A percentile compares a stretch with the other conserved stretches of the same genome.
phyloP scores from a whole-genome alignment of 306 rosid genomes.

The Gleditsia sinensis region DNA sequence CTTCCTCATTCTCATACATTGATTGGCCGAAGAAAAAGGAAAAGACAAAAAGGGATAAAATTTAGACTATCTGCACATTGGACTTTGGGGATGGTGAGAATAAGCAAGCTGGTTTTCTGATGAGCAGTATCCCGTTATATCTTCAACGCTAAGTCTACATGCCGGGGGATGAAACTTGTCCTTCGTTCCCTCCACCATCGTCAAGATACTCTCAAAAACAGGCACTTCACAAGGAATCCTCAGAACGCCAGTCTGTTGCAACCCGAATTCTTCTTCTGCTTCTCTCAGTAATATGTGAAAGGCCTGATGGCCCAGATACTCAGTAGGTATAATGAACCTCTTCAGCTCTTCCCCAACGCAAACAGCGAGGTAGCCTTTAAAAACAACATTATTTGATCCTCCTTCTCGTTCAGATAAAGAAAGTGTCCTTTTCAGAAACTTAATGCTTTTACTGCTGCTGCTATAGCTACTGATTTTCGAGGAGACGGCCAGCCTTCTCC shows the following conservation, averaged over 20 bases:
- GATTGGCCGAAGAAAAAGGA: constrained; percentile 15
- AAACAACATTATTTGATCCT: constrained; percentile 47
- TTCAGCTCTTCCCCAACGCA: constrained; percentile 78
- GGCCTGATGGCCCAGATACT: constrained; percentile 59
- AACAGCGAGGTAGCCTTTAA: constrained; percentile 82
- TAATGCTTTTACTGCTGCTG: constrained; percentile 56
- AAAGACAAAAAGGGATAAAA: constrained; percentile 4
- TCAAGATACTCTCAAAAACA: constrained; percentile 68
- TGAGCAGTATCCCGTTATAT: constrained; percentile 45
- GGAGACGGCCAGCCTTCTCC: constrained; percentile 76
- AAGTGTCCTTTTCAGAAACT: constrained; percentile 76
- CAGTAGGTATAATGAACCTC: constrained; percentile 77
- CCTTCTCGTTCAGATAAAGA: constrained; percentile 58
- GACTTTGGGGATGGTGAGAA: constrained; percentile 75
- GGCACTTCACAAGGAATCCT: constrained; percentile 76
- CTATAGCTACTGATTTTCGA: constrained; percentile 42
- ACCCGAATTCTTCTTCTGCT: constrained; percentile 93
- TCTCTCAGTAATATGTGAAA: constrained; percentile 70
- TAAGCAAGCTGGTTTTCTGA: constrained; percentile 48
- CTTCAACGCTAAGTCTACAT: constrained; percentile 44
- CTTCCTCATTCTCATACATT: constrained; percentile 31
- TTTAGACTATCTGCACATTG: constrained; percentile 68
- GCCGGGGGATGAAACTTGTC: constrained; percentile 43
- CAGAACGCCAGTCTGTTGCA: constrained; percentile 75
- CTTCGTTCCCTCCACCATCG: constrained; percentile 61